Conservation (phyloP, 495 filamentous ascomycete genomes). For the Platismatia glauca region DNA sequence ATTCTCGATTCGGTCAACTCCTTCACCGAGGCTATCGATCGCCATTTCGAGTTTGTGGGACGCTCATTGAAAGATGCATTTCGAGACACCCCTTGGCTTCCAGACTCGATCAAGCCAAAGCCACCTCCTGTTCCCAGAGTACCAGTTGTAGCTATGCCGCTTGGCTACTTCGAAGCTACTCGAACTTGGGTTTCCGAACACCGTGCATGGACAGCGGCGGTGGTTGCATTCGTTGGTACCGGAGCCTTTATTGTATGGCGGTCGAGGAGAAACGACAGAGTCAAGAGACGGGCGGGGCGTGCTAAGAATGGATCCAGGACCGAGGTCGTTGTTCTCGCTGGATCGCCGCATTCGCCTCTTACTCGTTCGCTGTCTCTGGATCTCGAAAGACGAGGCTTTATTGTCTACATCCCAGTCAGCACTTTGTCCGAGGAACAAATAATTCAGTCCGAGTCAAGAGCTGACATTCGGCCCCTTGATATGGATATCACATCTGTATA, state of each 20-base stretch:
- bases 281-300: conserved; percentile 64
- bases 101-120: conserved; percentile 52
- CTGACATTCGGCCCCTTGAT: conserved; percentile 72
- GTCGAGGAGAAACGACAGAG: conserved; percentile 48
- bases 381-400: conserved; percentile 83
- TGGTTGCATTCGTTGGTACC: conserved; percentile 60
- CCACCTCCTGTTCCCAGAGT: conserved; percentile 39
- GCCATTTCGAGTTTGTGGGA: conserved; percentile 62
- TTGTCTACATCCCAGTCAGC: conserved; percentile 80
- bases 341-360: conserved; percentile 69
- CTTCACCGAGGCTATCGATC: conserved; percentile 69
- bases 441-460: conserved; percentile 62
- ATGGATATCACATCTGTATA: conserved; percentile 72
- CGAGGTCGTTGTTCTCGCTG: conserved; percentile 85
- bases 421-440: conserved; percentile 72
- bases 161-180: conserved; percentile 36
- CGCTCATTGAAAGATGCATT: conserved; percentile 52
- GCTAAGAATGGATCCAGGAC: conserved; percentile 75
- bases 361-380: conserved; percentile 73
- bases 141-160: conserved; percentile 26
- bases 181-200: conserved; percentile 59
- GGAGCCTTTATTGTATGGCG: conserved; percentile 57
- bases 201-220: conserved; percentile 57
- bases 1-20: conserved; percentile 63
- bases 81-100: conserved; percentile 58